phyloP scores from a whole-genome alignment of 208 protist species.

The Leishmania turanica region DNA sequence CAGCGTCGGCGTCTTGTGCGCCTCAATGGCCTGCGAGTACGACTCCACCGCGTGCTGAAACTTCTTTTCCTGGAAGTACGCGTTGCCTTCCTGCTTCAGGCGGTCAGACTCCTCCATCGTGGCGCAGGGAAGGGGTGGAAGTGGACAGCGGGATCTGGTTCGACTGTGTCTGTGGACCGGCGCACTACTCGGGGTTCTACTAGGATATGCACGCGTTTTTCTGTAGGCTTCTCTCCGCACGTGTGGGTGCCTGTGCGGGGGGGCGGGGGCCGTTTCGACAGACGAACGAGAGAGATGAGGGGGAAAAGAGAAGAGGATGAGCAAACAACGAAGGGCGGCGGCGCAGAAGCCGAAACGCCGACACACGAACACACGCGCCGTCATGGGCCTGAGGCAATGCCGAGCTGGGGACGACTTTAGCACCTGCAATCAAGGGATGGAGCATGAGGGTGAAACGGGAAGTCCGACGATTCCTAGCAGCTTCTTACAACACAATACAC shows the following conservation, averaged over 20 bases:
- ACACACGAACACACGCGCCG: background rate
- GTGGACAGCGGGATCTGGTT: background rate
- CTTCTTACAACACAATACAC: background rate
- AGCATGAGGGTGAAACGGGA: background rate
- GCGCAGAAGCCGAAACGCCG: background rate
- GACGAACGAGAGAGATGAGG: background rate
- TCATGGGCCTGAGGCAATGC: too few relatives aligned
- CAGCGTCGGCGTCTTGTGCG: constrained; percentile 76
- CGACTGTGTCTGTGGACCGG: too few relatives aligned
- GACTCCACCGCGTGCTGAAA: constrained; percentile 91
- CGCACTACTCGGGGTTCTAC: background rate
- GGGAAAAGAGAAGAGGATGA: background rate
- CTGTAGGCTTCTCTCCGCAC: background rate
- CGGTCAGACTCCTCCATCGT: constrained; percentile 58
- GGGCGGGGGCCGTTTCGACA: background rate
- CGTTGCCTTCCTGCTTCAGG: constrained; percentile 86
- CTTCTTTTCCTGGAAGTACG: constrained; percentile 82
- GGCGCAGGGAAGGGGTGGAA: background rate
- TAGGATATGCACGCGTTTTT: background rate
- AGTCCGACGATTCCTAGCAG: background rate
- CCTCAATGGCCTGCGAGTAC: constrained; percentile 92
- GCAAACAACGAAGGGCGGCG: background rate
- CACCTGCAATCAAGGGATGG: background rate
- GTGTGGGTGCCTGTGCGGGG: background rate
- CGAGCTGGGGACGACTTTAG: background rate